Percentiles rank a stretch among this genome's conserved stretches.
Evolutionary conservation across 1,139 yeast species (phyloP).

Genomic region (Sugiyamaella japonica): DNA sequence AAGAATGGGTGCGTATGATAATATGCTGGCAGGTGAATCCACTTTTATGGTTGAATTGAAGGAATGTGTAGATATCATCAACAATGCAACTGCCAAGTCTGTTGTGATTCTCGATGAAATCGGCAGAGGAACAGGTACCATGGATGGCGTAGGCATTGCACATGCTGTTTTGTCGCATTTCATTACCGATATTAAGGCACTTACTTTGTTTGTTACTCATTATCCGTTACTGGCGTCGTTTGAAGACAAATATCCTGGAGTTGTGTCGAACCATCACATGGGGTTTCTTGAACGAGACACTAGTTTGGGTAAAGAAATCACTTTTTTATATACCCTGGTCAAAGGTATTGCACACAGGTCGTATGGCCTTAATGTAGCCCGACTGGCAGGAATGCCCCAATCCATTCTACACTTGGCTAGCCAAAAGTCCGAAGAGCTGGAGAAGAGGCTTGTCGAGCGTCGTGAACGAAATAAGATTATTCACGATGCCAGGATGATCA

Average conservation of each 20-base stretch:
- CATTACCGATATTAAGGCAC: slow-evolving; percentile 49
- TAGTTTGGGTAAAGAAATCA: slow-evolving; percentile 24
- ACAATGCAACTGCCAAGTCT: slow-evolving; percentile 51
- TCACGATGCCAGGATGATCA: neutral
- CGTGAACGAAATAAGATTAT: neutral
- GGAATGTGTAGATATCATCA: slow-evolving; percentile 61
- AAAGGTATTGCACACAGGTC: slow-evolving; percentile 40
- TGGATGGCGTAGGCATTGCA: slow-evolving; percentile 88
- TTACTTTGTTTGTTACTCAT: slow-evolving; percentile 82
- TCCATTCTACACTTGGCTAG: slow-evolving; percentile 34
- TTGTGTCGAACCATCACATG: slow-evolving; percentile 70
- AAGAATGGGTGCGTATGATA: slow-evolving; percentile 73
- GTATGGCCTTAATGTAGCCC: slow-evolving; percentile 43
- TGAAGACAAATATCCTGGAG: slow-evolving; percentile 44
- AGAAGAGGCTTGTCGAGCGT: slow-evolving; percentile 15
- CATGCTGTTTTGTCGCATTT: slow-evolving; percentile 70
- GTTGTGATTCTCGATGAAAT: slow-evolving; percentile 63
- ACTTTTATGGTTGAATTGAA: slow-evolving; percentile 75
- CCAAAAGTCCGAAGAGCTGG: slow-evolving; percentile 27
- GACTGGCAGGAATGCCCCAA: slow-evolving; percentile 40
- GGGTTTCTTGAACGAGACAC: slow-evolving; percentile 55
- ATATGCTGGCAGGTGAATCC: slow-evolving; percentile 64
- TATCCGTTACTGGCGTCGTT: slow-evolving; percentile 70
- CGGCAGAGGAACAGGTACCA: slow-evolving; percentile 81
- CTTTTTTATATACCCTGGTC: slow-evolving; percentile 38